phyloP scores from a whole-genome alignment of 805 yeast species.

The Maudiozyma bulderi region DNA sequence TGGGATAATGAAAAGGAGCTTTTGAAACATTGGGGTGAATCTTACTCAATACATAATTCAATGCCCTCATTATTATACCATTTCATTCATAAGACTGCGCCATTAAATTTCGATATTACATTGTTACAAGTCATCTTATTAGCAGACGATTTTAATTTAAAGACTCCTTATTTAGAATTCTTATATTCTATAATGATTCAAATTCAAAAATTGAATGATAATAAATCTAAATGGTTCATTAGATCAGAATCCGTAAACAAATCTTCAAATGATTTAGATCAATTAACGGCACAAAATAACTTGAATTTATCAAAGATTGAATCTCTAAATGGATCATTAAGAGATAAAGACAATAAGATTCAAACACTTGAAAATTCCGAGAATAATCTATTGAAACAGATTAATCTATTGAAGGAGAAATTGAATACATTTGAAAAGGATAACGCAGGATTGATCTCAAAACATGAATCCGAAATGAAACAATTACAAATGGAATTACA shows the following conservation, averaged over 20 bases:
- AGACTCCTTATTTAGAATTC: conserved; percentile 86
- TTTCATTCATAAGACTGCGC: conserved; percentile 44
- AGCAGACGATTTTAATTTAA: conserved; percentile 80
- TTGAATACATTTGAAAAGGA: conserved; percentile 1
- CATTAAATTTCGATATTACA: conserved; percentile 60
- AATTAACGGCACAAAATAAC: conserved; percentile 5
- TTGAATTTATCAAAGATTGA: not conserved
- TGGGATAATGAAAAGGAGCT: conserved; percentile 57
- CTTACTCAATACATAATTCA: conserved; percentile 36
- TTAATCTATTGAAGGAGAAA: not conserved
- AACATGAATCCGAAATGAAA: not conserved
- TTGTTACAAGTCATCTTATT: conserved; percentile 77
- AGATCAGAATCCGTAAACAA: conserved; percentile 9
- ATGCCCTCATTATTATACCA: conserved; percentile 59
- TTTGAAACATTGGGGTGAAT: conserved; percentile 42
- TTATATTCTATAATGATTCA: conserved; percentile 72
- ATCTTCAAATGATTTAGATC: not conserved
- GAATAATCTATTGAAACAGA: not conserved
- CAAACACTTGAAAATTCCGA: not conserved
- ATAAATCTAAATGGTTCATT: conserved; percentile 27
- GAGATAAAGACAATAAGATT: not conserved
- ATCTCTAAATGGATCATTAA: not conserved
- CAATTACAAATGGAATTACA: conserved; percentile 1
- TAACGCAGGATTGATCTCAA: not conserved
- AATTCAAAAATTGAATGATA: conserved; percentile 40